phyloP scores from a whole-genome alignment of 2,329 filamentous ascomycete species.

The Dendryphion nanum region DNA sequence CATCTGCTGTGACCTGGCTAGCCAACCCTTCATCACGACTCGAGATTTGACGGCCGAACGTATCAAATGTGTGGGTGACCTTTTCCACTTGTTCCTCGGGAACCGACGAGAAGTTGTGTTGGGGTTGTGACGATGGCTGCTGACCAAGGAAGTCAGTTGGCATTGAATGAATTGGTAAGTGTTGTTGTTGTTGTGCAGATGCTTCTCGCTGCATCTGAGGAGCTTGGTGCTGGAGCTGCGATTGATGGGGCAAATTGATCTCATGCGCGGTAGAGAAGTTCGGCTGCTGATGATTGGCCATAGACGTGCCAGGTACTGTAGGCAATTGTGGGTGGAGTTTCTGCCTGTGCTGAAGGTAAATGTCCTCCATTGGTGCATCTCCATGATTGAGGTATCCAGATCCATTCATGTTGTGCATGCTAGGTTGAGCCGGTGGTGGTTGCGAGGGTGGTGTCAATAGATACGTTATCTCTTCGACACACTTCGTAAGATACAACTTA shows the following conservation, averaged over 20 bases:
- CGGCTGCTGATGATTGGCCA: constrained; percentile 64
- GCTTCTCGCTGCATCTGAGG: constrained; percentile 47
- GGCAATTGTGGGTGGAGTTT: constrained; percentile 47
- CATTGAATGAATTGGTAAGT: constrained; percentile 34
- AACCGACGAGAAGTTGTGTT: constrained; percentile 40
- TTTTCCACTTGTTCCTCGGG: constrained; percentile 58
- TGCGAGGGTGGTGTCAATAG: constrained; percentile 65
- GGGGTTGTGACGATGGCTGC: constrained; percentile 24
- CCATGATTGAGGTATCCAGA: constrained; percentile 48
- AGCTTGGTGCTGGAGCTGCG: constrained; percentile 38
- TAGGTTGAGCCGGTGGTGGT: constrained; percentile 54
- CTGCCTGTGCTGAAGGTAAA: constrained; percentile 59
- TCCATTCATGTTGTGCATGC: constrained; percentile 36
- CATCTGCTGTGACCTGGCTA: constrained; percentile 47
- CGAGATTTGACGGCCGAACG: constrained; percentile 54
- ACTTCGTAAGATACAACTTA: constrained; percentile 62
- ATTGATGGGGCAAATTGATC: constrained; percentile 40
- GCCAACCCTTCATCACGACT: constrained; percentile 41
- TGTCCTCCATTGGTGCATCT: constrained; percentile 59
- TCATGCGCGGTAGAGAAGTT: constrained; percentile 44
- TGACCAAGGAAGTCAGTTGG: constrained; percentile 39
- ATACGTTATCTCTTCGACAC: constrained; percentile 67
- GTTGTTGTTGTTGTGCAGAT: constrained; percentile 42
- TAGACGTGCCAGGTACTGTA: constrained; percentile 37
- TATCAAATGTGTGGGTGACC: constrained; percentile 59